These are phyloP conservation scores for Talaromyces sp. DNA, from an alignment of 2,329 filamentous ascomycete genomes.

Conservation along the genomic window DNA sequence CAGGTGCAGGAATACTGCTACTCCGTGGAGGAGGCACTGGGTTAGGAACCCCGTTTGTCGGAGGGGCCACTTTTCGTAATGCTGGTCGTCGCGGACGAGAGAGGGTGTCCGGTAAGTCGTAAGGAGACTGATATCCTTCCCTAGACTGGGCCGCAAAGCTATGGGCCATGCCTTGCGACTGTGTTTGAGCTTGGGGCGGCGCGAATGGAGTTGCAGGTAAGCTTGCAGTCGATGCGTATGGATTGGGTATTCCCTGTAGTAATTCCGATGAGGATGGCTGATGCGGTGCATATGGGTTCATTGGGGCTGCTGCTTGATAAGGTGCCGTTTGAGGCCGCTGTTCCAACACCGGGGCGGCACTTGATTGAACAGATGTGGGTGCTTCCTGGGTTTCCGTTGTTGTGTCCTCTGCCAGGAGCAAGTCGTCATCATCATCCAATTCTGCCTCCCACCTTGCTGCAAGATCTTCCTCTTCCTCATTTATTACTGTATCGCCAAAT, in stretches of 20 bases:
- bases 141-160: constrained; percentile 91
- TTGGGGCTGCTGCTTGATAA: constrained; percentile 16
- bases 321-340: constrained; percentile 19
- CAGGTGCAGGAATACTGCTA: constrained; percentile 51
- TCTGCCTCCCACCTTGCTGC: constrained; percentile 81
- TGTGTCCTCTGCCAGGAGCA: constrained; percentile 65
- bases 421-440: constrained; percentile 77
- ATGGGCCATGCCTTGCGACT: constrained; percentile 53
- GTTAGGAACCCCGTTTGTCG: constrained; percentile 38
- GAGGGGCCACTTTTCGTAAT: constrained; percentile 51
- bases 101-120: constrained; percentile 89
- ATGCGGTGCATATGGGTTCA: constrained; percentile 48
- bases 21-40: constrained; percentile 58
- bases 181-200: constrained; percentile 2
- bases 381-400: constrained; percentile 18
- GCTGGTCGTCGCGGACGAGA: constrained; percentile 57
- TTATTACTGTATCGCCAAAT: constrained; percentile 5
- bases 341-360: background rate
- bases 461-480: constrained; percentile 58
- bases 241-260: constrained; percentile 31
- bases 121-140: constrained; percentile 88
- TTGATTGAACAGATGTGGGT: constrained; percentile 16
- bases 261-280: constrained; percentile 47
- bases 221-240: constrained; percentile 16
- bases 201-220: constrained; percentile 17